Conservation (phyloP, 1,284 basidiomycete genomes). For the Phenoliferia sp. region DNA sequence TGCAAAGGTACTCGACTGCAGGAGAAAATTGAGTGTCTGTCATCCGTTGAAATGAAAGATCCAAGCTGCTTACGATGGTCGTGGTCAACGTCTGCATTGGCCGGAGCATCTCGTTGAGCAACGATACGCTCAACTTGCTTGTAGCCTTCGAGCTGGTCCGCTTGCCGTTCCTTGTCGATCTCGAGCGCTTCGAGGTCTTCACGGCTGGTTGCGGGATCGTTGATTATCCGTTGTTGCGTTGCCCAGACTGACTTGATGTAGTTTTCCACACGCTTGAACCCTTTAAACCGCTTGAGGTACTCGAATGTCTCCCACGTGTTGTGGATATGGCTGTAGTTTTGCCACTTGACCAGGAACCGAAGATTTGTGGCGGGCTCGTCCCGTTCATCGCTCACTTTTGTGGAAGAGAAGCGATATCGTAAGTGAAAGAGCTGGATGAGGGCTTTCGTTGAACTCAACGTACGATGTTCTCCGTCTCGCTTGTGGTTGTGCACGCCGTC, state of each 20-base stretch:
- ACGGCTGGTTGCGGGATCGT: conserved; percentile 62
- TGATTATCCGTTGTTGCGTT: conserved; percentile 68
- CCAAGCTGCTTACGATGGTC: conserved; percentile 37
- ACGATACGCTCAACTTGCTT: conserved; percentile 91
- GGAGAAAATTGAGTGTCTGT: not conserved
- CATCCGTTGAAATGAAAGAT: not conserved
- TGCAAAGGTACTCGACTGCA: conserved; percentile 84
- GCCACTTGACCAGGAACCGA: conserved; percentile 48
- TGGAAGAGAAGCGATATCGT: not conserved
- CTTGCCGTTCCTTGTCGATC: conserved; percentile 83
- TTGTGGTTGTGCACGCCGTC: conserved; percentile 47
- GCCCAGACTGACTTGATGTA: conserved; percentile 74
- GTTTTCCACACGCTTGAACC: conserved; percentile 96
- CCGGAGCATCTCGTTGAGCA: conserved; percentile 64
- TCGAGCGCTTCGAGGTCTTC: conserved; percentile 78
- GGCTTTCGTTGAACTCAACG: too few relatives aligned
- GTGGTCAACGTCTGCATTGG: conserved; percentile 53
- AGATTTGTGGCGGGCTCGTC: conserved; percentile 45
- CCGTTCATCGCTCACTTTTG: conserved; percentile 38
- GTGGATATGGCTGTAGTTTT: conserved; percentile 47
- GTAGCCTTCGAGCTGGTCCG: conserved; percentile 84
- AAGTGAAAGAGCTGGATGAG: not conserved
- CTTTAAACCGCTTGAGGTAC: conserved; percentile 80
- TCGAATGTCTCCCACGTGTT: conserved; percentile 97
- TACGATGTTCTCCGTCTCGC: conserved; percentile 38